Evolutionary conservation across 2,329 filamentous ascomycete species (phyloP).

Genomic region (Aspergillus sp.): DNA sequence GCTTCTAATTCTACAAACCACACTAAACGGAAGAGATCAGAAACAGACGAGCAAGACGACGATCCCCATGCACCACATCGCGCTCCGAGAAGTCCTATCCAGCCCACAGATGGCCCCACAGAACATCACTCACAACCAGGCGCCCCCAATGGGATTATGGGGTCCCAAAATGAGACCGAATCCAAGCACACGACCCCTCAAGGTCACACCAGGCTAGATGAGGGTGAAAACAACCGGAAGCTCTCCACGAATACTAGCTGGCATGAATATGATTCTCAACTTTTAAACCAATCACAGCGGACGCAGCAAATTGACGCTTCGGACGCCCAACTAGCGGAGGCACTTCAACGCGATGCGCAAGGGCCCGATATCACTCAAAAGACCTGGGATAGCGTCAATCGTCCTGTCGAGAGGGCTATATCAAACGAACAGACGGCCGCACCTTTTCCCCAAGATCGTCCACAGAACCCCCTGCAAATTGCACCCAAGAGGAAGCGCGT

Average conservation of each 20-base stretch:
- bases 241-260: conserved; percentile 32
- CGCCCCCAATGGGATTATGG: conserved; percentile 19
- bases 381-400: conserved; percentile 33
- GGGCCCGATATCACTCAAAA: conserved; percentile 37
- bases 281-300: conserved; percentile 48
- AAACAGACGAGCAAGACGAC: conserved; percentile 53
- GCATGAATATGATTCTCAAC: conserved; percentile 42
- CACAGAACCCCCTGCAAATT: conserved; percentile 37
- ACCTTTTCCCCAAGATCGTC: conserved; percentile 33
- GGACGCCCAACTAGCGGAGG: conserved; percentile 53
- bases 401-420: conserved; percentile 36
- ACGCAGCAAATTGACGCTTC: conserved; percentile 46
- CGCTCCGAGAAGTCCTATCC: conserved; percentile 41
- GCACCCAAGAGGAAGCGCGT: conserved; percentile 50
- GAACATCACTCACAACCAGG: conserved; percentile 23
- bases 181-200: conserved; percentile 21
- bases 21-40: conserved; percentile 67
- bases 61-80: conserved; percentile 31
- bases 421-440: conserved; percentile 36
- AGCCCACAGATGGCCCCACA: conserved; percentile 35
- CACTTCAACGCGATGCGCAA: conserved; percentile 51
- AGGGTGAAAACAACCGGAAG: conserved; percentile 28
- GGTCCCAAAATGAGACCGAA: conserved; percentile 20
- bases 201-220: conserved; percentile 26
- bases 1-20: conserved; percentile 40